Base-by-base conservation (phyloP, 306 rosid genomes). In the Castanea mollissima region DNA sequence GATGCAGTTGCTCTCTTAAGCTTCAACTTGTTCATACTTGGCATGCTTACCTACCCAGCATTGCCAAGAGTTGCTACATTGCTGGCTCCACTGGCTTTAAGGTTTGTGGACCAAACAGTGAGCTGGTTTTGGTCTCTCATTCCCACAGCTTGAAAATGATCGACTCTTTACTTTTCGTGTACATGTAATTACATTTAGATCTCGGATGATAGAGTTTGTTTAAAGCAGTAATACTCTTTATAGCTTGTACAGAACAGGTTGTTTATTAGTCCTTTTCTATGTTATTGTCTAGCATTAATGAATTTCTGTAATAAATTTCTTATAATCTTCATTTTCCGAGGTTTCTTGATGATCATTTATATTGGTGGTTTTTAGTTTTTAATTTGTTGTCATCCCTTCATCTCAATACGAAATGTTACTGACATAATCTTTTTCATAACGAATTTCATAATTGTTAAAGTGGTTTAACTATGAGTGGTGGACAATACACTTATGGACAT, bases 1-100 rank as follows among this genome's bases (percentile, higher is more conserved):
- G 88, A 89, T 67, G 94, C 97, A 4, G 90, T 88, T 18, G 91
- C 93, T 65, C 96, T 95, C 75, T 75, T 95, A 69, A 88, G 94
- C 86, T 78, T 93, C 86, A 95, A 95, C 83, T 95, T 97, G 85
- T 93, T 93, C 75, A 76, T 93, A 67, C 99, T 95, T 51, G 99
- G 97, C 35, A 88, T 90, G 54, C 85, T 93, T 70, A 79, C 88
- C 34, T 92, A 89, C 86, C 98, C 98, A 1, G 89, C 92, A 2
- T 78, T 94, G 31, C 96, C 97, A 51, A 87, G 64, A 74, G 79
- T 87, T 31, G 87, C 83, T 29, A 81, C 55, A 10, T 52, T 80
- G 76, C 62, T 90, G 69, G 81, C 86, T 73, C 92, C 91, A n/a
- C 9, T 76, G 13, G 83, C 82, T 27, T 67, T 44, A 1, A 75